Percentiles rank a stretch among this genome's conserved stretches.
Conservation (phyloP, 129 eudicot genomes). For the Artemisia argyi region DNA sequence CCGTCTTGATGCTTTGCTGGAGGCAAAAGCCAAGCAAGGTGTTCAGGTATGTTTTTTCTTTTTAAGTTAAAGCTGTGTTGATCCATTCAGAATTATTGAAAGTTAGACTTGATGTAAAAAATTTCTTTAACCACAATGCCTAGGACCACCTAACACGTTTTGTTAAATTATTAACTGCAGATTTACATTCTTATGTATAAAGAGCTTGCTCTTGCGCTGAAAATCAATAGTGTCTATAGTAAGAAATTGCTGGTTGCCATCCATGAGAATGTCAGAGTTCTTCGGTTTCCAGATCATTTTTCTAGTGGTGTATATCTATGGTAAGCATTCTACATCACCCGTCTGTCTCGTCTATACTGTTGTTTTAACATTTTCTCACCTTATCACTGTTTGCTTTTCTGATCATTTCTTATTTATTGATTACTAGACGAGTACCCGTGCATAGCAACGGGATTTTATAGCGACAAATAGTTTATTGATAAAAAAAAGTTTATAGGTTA, state of each 20-base stretch:
- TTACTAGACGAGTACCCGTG: too few relatives aligned
- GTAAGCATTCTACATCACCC: slow-evolving; percentile 35
- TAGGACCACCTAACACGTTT: neutral
- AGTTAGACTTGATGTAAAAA: too few relatives aligned
- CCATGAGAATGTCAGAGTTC: slow-evolving; percentile 89
- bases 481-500: too few relatives aligned
- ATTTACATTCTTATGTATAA: slow-evolving; percentile 90
- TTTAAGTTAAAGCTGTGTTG: neutral
- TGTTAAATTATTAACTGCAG: slow-evolving; percentile 46
- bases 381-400: slow-evolving; percentile 1
- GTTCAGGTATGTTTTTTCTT: slow-evolving; percentile 65
- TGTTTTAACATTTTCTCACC: neutral
- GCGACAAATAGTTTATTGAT: too few relatives aligned
- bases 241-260: slow-evolving; percentile 85
- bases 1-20: slow-evolving; percentile 88
- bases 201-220: slow-evolving; percentile 92
- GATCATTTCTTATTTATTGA: slow-evolving; percentile 15
- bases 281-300: slow-evolving; percentile 95
- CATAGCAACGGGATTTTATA: too few relatives aligned
- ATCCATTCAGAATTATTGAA: too few relatives aligned
- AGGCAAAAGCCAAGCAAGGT: slow-evolving; percentile 95
- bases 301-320: slow-evolving; percentile 93
- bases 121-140: neutral
- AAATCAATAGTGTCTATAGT: slow-evolving; percentile 95
- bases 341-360: neutral